phyloP scores from a whole-genome alignment of 331 rosid species.

The Malus hybrid region DNA sequence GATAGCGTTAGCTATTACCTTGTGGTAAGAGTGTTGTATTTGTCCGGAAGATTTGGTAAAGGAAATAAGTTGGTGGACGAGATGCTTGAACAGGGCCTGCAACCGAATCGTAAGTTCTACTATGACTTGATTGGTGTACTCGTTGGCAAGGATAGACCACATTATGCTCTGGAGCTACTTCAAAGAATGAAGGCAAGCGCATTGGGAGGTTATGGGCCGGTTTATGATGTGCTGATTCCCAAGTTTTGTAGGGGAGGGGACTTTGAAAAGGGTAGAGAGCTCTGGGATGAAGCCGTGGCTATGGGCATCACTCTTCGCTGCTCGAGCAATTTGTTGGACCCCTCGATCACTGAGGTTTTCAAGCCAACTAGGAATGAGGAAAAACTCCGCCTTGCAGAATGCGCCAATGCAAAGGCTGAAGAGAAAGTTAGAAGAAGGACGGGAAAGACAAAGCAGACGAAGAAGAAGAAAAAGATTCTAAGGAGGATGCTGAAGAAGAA shows the following conservation, averaged over 20 bases:
- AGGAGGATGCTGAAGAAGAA: neutral
- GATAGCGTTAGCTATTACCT: conserved; percentile 72
- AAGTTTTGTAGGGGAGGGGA: conserved; percentile 69
- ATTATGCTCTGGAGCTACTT: conserved; percentile 67
- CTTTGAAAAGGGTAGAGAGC: conserved; percentile 66
- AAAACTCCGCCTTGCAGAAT: conserved; percentile 21
- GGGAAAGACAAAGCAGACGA: conserved; percentile 24
- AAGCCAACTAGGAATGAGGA: conserved; percentile 42
- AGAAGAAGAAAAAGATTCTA: conserved; percentile 15
- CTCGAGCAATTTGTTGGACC: conserved; percentile 57
- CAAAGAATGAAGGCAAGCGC: conserved; percentile 62
- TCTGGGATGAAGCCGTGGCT: conserved; percentile 63
- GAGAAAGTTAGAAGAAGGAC: conserved; percentile 17
- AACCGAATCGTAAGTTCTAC: conserved; percentile 59
- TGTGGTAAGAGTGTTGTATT: conserved; percentile 51
- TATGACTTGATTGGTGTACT: conserved; percentile 74
- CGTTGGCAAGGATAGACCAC: conserved; percentile 64
- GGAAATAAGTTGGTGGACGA: conserved; percentile 60
- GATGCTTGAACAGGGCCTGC: conserved; percentile 58
- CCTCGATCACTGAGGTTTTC: conserved; percentile 65
- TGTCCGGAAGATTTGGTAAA: conserved; percentile 64
- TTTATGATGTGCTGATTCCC: conserved; percentile 82
- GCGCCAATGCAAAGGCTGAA: conserved; percentile 19
- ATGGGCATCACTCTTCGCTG: conserved; percentile 58
- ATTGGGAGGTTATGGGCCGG: conserved; percentile 64